These are phyloP conservation scores for Hypoxylon sp. DNA, from an alignment of 2,329 filamentous ascomycete genomes.

Conservation along the genomic window DNA sequence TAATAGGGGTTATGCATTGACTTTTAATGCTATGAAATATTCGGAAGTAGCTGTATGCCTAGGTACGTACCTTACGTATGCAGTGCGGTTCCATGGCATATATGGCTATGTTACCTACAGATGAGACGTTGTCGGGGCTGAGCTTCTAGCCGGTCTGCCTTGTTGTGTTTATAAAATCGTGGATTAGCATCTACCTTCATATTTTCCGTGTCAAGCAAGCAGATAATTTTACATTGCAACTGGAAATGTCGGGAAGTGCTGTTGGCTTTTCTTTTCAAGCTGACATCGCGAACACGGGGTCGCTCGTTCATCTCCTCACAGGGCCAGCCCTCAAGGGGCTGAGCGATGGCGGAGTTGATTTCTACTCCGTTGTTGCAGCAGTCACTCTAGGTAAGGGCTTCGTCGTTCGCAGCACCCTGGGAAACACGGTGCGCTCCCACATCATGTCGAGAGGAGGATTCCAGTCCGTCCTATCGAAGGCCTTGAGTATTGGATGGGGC, in stretches of 20 bases:
- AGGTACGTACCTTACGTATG: too few relatives aligned
- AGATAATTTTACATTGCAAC: too few relatives aligned
- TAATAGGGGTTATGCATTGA: not conserved
- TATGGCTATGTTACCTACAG: too few relatives aligned
- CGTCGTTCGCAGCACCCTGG: not conserved
- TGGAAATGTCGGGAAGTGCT: conserved; percentile 2
- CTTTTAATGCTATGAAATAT: not conserved
- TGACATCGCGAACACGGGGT: not conserved
- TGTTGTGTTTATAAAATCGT: too few relatives aligned
- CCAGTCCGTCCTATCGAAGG: conserved; percentile 21
- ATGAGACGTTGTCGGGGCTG: too few relatives aligned
- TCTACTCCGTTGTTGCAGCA: conserved; percentile 1
- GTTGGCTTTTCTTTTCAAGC: conserved; percentile 7
- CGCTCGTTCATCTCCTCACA: not conserved
- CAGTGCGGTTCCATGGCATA: too few relatives aligned
- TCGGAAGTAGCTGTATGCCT: too few relatives aligned
- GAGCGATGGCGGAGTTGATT: conserved; percentile 9
- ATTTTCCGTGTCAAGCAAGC: not conserved
- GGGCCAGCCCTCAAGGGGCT: not conserved
- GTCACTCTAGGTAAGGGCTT: conserved; percentile 6
- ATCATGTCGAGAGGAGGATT: conserved; percentile 8
- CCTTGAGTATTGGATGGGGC: conserved; percentile 23
- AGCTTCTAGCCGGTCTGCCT: too few relatives aligned
- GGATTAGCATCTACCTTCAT: not conserved
- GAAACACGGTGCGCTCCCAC: conserved; percentile 12